phyloP scores from a whole-genome alignment of 1,284 basidiomycete genomes.

The Ceratobasidium sp. region DNA sequence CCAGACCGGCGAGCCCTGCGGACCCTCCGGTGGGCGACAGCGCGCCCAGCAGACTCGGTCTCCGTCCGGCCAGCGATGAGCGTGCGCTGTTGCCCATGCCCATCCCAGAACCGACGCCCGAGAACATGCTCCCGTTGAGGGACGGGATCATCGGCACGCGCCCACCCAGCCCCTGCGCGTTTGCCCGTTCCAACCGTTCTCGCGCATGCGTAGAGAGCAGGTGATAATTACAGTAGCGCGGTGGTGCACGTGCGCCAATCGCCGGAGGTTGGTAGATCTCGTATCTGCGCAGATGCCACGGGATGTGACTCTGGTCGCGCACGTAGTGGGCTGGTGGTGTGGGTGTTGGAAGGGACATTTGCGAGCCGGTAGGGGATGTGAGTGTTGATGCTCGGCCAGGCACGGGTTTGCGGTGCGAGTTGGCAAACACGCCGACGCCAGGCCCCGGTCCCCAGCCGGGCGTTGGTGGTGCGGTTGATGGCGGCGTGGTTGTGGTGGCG shows the following conservation, averaged over 20 bases:
- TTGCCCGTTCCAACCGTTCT: conserved; percentile 32
- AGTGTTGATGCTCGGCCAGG: conserved; percentile 12
- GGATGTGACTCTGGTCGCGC: conserved; percentile 39
- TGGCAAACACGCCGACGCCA: conserved; percentile 31
- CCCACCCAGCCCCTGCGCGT: neutral
- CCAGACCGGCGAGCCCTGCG: conserved; percentile 38
- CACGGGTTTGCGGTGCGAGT: conserved; percentile 26
- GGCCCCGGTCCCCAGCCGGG: conserved; percentile 21
- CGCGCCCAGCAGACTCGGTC: conserved; percentile 31
- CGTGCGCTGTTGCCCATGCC: conserved; percentile 22
- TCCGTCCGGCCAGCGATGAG: conserved; percentile 23
- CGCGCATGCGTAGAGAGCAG: conserved; percentile 30
- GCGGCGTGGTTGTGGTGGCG: neutral
- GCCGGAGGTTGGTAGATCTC: conserved; percentile 44
- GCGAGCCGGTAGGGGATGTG: conserved; percentile 12
- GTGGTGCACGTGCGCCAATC: conserved; percentile 40
- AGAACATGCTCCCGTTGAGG: conserved; percentile 25
- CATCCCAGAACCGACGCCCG: conserved; percentile 29
- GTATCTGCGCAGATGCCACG: conserved; percentile 41
- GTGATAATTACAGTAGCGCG: conserved; percentile 33
- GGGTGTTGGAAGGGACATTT: conserved; percentile 1
- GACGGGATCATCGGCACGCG: conserved; percentile 25
- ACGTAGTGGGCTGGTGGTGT: conserved; percentile 11
- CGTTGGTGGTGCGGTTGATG: neutral
- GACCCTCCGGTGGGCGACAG: conserved; percentile 23